Conservation (phyloP, 2,329 filamentous ascomycete species). For the Neofusicoccum kwambonambiense region DNA sequence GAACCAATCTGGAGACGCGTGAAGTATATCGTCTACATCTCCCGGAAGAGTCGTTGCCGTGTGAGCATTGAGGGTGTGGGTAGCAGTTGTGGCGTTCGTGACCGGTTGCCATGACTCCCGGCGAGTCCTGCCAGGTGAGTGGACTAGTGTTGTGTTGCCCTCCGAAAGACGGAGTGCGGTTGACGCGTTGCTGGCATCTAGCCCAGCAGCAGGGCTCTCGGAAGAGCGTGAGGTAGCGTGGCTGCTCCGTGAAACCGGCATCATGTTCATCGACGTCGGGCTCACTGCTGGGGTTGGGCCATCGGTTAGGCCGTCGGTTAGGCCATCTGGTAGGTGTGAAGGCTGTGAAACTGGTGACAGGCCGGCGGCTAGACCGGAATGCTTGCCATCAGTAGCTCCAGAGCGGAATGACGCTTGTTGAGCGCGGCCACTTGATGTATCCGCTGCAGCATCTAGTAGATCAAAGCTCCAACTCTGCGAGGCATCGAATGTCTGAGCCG, state of each 20-base stretch:
- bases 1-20: not conserved
- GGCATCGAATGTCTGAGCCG: not conserved
- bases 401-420: not conserved
- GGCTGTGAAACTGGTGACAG: not conserved
- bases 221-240: not conserved
- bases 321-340: not conserved
- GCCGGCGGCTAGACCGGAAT: not conserved
- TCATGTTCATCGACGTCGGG: not conserved
- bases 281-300: not conserved
- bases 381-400: not conserved
- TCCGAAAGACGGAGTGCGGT: not conserved
- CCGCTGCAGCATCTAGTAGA: not conserved
- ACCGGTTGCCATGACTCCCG: not conserved
- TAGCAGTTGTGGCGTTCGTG: not conserved
- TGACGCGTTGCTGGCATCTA: not conserved
- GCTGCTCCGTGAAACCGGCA: not conserved
- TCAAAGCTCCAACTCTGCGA: constrained; percentile 8
- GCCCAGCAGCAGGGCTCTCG: no score
- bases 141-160: not conserved
- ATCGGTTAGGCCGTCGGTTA: not conserved
- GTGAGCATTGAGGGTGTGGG: constrained; percentile 1
- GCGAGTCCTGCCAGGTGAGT: not conserved
- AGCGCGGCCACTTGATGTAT: not conserved
- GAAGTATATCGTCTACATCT: not conserved
- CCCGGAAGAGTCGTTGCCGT: not conserved